Base-by-base conservation (phyloP, 2,329 filamentous ascomycete species). In the Aurifilum marmelostoma region DNA sequence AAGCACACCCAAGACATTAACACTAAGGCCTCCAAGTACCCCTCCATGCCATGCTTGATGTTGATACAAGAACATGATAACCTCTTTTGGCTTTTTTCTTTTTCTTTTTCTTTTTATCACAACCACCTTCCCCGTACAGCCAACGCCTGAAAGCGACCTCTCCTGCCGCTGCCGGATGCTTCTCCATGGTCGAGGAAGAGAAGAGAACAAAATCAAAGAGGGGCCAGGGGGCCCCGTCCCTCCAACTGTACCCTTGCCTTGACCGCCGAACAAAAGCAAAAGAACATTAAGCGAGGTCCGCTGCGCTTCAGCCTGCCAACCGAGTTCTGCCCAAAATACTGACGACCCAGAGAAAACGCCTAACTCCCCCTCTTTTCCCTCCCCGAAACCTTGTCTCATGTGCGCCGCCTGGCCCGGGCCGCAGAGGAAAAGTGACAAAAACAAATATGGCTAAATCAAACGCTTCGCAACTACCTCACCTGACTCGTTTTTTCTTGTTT, bases 401-500 rank as follows among this genome's bases (percentile, higher is more conserved):
- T 64, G 50, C 29, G 43, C 32, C 62, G 47, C 9, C 21, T 21
- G 37, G 47, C 39, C 18, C 32, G 11, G 52, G 21, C 34, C 7
- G 24, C 29, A 60, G 34, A 12, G 18, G 39, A 60, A 9, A 34
- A 34, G 21, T 24, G 32, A 41, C 21, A 59, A 24, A 65, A 34
- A 37, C 16, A 43, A 37, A 21, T 65, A 39, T 41, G 7, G 9
- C 27, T 34, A 34, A 43, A 24, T n/a, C n/a, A 21, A 27, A 12
- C n/a, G 21, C 58, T 43, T 12, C 24, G 52, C n/a, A 24, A n/a
- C 14, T 52, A 18, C 34, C 16, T 63, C 24, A 43, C 14, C 41
- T 68, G 58, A 60, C 29, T 27, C 69, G 39, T 56, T 71, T 71
- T 60, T 67, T 71, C 27, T 69, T 34, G 34, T 8, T 68, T 56